These are phyloP conservation scores for Gryganskiella cystojenkinii DNA, from an alignment of 192 early-diverging fungal genomes.

Conservation along the genomic window DNA sequence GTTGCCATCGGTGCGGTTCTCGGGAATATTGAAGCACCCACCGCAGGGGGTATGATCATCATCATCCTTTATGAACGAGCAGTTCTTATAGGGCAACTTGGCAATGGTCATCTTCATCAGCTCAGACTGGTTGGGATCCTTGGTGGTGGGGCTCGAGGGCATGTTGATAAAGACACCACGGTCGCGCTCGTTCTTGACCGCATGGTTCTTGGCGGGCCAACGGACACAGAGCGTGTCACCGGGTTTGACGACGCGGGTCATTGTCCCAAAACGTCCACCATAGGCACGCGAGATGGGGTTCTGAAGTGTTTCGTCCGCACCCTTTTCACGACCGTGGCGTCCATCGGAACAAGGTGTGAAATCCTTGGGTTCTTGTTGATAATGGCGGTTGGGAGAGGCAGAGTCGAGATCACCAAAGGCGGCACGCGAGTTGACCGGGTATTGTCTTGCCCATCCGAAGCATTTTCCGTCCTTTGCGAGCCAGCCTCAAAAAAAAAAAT, in stretches of 20 bases:
- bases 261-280: constrained; percentile 16
- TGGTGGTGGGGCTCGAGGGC: constrained; percentile 4
- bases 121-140: constrained; percentile 25
- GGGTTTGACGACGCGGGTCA: constrained; percentile 12
- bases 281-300: constrained; percentile 40
- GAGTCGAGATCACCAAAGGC: constrained; percentile 24
- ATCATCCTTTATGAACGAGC: background rate
- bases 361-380: constrained; percentile 22
- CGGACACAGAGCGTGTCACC: constrained; percentile 36
- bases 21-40: constrained; percentile 32
- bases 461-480: constrained; percentile 18
- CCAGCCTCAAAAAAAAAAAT: constrained; percentile 18
- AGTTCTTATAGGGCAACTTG: constrained; percentile 35
- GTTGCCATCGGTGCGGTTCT: constrained; percentile 1
- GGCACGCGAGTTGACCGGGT: constrained; percentile 13
- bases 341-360: constrained; percentile 33
- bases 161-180: constrained; percentile 41
- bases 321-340: constrained; percentile 7
- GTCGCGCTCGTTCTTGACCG: constrained; percentile 16
- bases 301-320: constrained; percentile 39
- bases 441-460: constrained; percentile 39
- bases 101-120: constrained; percentile 25
- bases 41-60: constrained; percentile 28
- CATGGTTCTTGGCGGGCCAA: constrained; percentile 52
- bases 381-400: constrained; percentile 31